Evolutionary conservation across 306 rosid genomes (phyloP).

Genomic region (Gynostemma pentaphyllum): DNA sequence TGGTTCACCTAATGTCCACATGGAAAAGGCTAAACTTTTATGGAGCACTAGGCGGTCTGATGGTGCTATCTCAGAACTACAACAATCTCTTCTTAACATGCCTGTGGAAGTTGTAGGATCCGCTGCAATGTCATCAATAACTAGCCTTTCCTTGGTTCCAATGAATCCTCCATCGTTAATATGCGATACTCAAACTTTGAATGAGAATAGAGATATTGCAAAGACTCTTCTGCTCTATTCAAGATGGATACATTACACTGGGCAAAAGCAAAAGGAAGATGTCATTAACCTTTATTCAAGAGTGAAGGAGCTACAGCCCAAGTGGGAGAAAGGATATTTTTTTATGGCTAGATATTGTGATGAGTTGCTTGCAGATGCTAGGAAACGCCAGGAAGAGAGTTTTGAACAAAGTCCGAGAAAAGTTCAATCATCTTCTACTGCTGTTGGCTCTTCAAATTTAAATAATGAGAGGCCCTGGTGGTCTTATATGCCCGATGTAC

Average conservation of each 20-base stretch:
- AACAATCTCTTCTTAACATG: conserved; percentile 78
- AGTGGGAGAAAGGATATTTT: conserved; percentile 94
- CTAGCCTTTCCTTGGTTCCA: conserved; percentile 77
- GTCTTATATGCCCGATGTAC: conserved; percentile 73
- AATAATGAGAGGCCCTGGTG: conserved; percentile 76
- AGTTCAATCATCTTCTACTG: conserved; percentile 33
- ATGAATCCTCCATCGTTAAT: conserved; percentile 40
- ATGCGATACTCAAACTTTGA: conserved; percentile 58
- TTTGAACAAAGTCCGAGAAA: conserved; percentile 41
- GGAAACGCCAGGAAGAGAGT: conserved; percentile 89
- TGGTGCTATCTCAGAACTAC: conserved; percentile 87
- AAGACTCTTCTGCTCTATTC: conserved; percentile 92
- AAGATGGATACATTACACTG: conserved; percentile 95
- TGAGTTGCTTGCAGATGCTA: conserved; percentile 88
- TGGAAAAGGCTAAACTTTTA: conserved; percentile 84
- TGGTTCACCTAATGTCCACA: conserved; percentile 77
- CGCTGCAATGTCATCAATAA: conserved; percentile 67
- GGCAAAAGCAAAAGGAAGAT: conserved; percentile 98
- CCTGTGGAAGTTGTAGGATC: conserved; percentile 72
- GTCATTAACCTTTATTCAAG: conserved; percentile 67
- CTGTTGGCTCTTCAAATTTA: conserved; percentile 47
- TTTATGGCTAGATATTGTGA: conserved; percentile 88
- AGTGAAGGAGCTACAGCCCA: conserved; percentile 89
- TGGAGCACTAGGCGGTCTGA: conserved; percentile 93
- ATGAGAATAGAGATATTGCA: conserved; percentile 60